Base-by-base conservation (phyloP, 352 stramenopile species). In the Phytophthora uliginosa region DNA sequence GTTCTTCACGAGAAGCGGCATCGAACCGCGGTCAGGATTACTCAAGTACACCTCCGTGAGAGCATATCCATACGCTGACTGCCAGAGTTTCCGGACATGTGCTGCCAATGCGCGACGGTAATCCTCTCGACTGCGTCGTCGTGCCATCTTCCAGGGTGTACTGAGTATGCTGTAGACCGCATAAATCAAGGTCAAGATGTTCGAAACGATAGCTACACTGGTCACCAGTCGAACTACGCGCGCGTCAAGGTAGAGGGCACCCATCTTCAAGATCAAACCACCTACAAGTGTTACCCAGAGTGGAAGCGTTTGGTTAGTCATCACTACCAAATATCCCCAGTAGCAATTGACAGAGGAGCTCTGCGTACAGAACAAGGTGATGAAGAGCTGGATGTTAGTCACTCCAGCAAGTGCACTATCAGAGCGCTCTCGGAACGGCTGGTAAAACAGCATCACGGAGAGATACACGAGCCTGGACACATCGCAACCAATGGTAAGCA, bases 371-470 rank as follows among this genome's bases (percentile, higher is more conserved):
- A 95, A 95, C 7, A 95, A 71, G 20, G 85, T 92, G 74, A 93
- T 69, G 70, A 93, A 95, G 42, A 95, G 76, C 67, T 95, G 84
- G 63, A 95, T 91, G 36, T 95, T 82, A 22, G 81, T 87, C 50
- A 91, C 66, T 8, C 84, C 76, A 15, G 87, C 81, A 15, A 95
- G 83, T 8, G 83, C 77, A 59, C 83, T 93, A 50, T 95, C 85
- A 0, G 85, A 91, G 4, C 57, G 62, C 6, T 91, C 78, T 53
- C 86, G 88, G 65, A 87, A 93, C 12, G 87, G 87, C 61, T 93
- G 73, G 38, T 81, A 87, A 60, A 92, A 92, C 48, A 95, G 72
- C 79, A 93, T 83, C 3, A 92, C 78, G 2, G 85, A 90, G 24
- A 95, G 78, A 66, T 92, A 95, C n/a, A 88, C 78, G 24, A 95